These are phyloP conservation scores for Boletus rubroflammeus DNA, from an alignment of 768 basidiomycete genomes.

Conservation along the genomic window DNA sequence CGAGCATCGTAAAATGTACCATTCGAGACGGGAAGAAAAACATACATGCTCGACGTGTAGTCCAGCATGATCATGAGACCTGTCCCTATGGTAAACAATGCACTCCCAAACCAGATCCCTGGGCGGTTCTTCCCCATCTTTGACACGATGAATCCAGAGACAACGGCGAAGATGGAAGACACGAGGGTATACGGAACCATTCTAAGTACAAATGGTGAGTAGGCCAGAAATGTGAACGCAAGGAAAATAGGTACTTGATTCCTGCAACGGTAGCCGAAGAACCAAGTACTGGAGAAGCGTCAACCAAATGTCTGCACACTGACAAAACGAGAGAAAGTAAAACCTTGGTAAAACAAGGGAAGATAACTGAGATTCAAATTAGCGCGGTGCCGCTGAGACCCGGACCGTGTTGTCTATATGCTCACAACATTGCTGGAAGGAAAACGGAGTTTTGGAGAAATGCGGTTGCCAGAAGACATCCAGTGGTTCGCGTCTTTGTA, in stretches of 20 bases:
- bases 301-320: background rate
- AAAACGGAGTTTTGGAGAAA: constrained; percentile 65
- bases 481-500: constrained; percentile 63
- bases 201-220: constrained; percentile 32
- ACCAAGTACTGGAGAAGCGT: constrained; percentile 46
- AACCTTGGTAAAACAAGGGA: constrained; percentile 67
- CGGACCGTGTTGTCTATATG: background rate
- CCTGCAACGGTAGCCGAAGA: constrained; percentile 68
- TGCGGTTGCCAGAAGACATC: constrained; percentile 48
- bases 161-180: constrained; percentile 46
- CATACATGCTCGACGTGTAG: constrained; percentile 40
- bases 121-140: constrained; percentile 54
- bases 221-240: background rate
- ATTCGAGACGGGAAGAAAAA: background rate
- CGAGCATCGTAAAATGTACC: background rate
- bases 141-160: constrained; percentile 58
- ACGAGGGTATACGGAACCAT: constrained; percentile 74
- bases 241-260: constrained; percentile 56
- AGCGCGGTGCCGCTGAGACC: background rate
- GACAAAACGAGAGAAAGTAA: background rate
- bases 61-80: constrained; percentile 73
- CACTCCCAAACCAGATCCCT: constrained; percentile 63
- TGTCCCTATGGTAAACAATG: constrained; percentile 55
- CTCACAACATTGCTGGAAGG: constrained; percentile 41
- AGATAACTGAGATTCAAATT: constrained; percentile 44